Conservation (phyloP, 306 rosid genomes). For the Cyclanthera cordifolia region DNA sequence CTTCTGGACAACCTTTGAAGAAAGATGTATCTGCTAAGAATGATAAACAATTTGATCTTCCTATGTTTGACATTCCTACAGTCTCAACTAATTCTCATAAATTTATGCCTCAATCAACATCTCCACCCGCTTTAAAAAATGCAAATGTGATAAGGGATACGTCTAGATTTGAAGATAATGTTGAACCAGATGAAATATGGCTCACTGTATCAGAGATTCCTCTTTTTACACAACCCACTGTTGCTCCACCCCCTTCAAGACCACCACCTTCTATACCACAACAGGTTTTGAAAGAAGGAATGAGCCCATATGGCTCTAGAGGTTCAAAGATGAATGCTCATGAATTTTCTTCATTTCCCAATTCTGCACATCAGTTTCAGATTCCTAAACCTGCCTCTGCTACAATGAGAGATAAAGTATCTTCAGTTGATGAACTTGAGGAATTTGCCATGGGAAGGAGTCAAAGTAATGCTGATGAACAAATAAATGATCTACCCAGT, state of each 20-base stretch:
- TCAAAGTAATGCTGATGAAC: slow-evolving; percentile 42
- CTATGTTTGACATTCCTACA: slow-evolving; percentile 47
- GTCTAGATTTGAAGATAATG: slow-evolving; percentile 48
- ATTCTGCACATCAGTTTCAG: slow-evolving; percentile 40
- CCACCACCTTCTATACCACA: slow-evolving; percentile 96
- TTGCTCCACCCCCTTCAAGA: slow-evolving; percentile 96
- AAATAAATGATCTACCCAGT: slow-evolving; percentile 42
- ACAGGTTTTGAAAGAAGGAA: slow-evolving; percentile 42
- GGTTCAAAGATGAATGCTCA: slow-evolving; percentile 48
- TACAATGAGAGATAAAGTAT: slow-evolving; percentile 30
- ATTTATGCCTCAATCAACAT: slow-evolving; percentile 40
- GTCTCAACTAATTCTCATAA: slow-evolving; percentile 46
- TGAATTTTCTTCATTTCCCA: slow-evolving; percentile 47
- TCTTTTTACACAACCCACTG: slow-evolving; percentile 78
- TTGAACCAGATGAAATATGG: slow-evolving; percentile 71
- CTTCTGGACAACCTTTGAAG: slow-evolving; percentile 43
- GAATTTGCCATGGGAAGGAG: slow-evolving; percentile 57
- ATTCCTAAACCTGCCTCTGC: slow-evolving; percentile 44
- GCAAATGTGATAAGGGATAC: slow-evolving; percentile 39
- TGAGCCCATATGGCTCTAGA: slow-evolving; percentile 29
- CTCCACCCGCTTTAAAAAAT: slow-evolving; percentile 50
- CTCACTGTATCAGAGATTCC: slow-evolving; percentile 89
- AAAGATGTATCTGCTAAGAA: slow-evolving; percentile 39
- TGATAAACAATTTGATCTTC: slow-evolving; percentile 43
- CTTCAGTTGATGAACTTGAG: slow-evolving; percentile 62